Base-by-base conservation (phyloP, 2,329 filamentous ascomycete genomes). In the Aspergillus quadrilineatus region DNA sequence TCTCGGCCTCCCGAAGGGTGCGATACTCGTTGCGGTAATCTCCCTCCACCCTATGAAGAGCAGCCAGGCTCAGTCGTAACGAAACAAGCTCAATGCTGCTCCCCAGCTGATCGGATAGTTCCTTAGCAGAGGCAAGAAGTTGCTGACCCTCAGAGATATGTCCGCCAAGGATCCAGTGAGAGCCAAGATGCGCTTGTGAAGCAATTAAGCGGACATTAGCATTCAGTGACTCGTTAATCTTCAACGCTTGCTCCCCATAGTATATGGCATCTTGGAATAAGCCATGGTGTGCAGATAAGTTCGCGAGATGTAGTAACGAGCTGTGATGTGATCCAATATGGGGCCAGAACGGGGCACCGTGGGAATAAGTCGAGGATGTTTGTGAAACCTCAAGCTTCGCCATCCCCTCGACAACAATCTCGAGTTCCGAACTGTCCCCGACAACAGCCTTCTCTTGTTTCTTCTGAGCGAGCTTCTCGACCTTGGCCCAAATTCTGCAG, bases 261-360 rank as follows among this genome's bases (percentile, higher is more conserved):
- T 92, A 94, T 0, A 93, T 77, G 1, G 93, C 93, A 70, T 97
- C 93, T 58, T 90, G 87, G 61, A 92, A 90, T 74, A 96, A 83
- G 29, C 94, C 94, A 60, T 94, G 84, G 62, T 96, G 88, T 1
- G 89, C 85, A 64, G 92, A 96, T 1, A 96, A 79, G 4, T 83
- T 82, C 0, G 91, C 91, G 3, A 96, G 82, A 56, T 92, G 87
- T 58, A 87, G 75, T 12, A 96, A 78, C 55, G 86, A 85, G 30
- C 84, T 82, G 64, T 92, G 87, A 17, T 97, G 80, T 1, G 88
- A 85, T 29, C 85, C 83, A 6, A 94, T 86, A 17, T 96, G 79
- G 5, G 82, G 80, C 93, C 93, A 97, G 65, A 93, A 92, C 2
- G 84, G 81, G 0, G 90, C 85, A 50, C 86, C 86, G 54, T 80